Percentiles rank a stretch among this genome's conserved stretches.
phyloP scores from a whole-genome alignment of 495 filamentous ascomycete genomes.

The Collariella sp. region DNA sequence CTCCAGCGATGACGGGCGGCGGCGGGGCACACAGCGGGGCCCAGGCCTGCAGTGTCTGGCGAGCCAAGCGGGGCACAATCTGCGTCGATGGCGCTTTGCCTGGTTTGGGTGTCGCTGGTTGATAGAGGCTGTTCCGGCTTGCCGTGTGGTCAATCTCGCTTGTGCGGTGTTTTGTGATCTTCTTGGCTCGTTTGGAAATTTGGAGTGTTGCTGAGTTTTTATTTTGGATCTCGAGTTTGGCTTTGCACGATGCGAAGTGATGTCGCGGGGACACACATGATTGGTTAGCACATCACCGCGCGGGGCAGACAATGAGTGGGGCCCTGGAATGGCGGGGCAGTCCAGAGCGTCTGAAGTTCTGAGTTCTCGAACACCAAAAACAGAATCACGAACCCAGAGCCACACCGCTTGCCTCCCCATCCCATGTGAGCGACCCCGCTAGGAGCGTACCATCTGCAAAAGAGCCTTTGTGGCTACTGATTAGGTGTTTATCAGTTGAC shows the following conservation, averaged over 20 bases:
- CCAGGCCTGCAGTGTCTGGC: not conserved
- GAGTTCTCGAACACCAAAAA: no score
- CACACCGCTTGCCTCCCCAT: not conserved
- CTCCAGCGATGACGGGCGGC: constrained; percentile 12
- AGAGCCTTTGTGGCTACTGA: no score
- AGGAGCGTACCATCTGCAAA: no score
- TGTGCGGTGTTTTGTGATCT: not conserved
- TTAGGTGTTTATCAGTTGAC: no score
- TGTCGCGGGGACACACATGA: no score
- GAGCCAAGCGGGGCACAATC: not conserved
- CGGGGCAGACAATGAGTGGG: not conserved
- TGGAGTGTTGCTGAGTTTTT: not conserved
- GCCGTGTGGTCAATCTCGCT: not conserved
- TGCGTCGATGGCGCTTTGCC: not conserved
- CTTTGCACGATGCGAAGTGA: no score
- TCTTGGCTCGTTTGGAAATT: not conserved
- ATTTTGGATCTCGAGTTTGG: not conserved
- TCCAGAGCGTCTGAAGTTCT: not conserved
- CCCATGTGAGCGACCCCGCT: no score
- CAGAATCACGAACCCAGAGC: no score
- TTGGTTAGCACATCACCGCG: not conserved
- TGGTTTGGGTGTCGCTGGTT: not conserved
- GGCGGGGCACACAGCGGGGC: not conserved
- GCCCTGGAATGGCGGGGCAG: not conserved
- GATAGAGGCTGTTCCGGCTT: not conserved